phyloP scores from a whole-genome alignment of 176 grass and related monocot species.

The Luzula sylvatica region DNA sequence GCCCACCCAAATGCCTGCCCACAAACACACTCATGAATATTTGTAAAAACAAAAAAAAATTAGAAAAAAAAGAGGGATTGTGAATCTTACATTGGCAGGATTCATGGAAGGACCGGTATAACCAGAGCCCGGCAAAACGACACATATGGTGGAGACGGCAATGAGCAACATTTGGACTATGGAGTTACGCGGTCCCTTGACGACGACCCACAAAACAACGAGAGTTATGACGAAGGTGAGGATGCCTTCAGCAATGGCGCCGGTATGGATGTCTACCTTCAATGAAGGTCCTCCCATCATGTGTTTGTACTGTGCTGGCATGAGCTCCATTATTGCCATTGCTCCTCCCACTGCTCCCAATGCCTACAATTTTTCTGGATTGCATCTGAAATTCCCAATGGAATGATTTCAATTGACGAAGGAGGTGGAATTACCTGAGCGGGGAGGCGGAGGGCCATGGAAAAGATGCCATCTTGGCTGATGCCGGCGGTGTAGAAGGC shows the following conservation, averaged over 20 bases:
- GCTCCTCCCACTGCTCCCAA: conserved; percentile 56
- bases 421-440: conserved; percentile 72
- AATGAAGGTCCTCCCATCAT: conserved; percentile 42
- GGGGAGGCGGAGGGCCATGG: conserved; percentile 61
- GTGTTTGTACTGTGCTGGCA: conserved; percentile 50
- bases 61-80: neutral
- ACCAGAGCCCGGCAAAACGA: conserved; percentile 38
- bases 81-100: conserved; percentile 50
- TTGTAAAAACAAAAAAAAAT: neutral
- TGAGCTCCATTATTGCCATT: conserved; percentile 42
- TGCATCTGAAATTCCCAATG: too few relatives aligned
- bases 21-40: neutral
- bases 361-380: conserved; percentile 27
- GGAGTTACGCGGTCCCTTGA: conserved; percentile 42
- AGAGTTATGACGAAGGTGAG: conserved; percentile 61
- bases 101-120: conserved; percentile 81
- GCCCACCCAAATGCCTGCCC: conserved; percentile 93
- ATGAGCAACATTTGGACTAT: conserved; percentile 47
- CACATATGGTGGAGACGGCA: conserved; percentile 31
- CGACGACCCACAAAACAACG: conserved; percentile 39
- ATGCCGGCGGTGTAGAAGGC: conserved; percentile 67
- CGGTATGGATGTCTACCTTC: conserved; percentile 55
- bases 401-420: too few relatives aligned
- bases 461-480: conserved; percentile 29
- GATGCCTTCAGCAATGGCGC: conserved; percentile 42